A percentile compares a stretch with the other conserved stretches of the same genome.
phyloP scores from a whole-genome alignment of 306 rosid species.

The Quercus variabilis region DNA sequence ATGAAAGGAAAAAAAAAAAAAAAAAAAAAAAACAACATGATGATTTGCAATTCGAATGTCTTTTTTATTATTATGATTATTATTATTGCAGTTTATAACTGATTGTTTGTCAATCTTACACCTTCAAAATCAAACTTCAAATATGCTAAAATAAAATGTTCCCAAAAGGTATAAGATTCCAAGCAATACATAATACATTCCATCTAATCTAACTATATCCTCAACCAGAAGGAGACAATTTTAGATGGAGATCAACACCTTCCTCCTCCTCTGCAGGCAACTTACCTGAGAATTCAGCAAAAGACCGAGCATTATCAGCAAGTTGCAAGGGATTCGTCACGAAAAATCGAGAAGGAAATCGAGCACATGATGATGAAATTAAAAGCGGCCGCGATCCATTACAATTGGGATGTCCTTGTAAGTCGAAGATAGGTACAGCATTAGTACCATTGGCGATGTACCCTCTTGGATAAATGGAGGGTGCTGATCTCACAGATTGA shows the following conservation, averaged over 20 bases:
- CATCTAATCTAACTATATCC: not conserved
- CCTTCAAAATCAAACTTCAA: not conserved
- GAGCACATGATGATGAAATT: not conserved
- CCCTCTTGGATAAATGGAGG: conserved; percentile 12
- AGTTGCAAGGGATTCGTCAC: conserved; percentile 11
- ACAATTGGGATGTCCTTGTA: not conserved
- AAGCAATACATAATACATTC: not conserved
- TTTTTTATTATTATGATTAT: not conserved
- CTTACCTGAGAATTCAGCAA: not conserved
- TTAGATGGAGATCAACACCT: conserved; percentile 59
- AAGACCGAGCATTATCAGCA: not conserved
- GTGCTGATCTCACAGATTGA: conserved; percentile 17
- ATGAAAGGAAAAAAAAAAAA: not conserved
- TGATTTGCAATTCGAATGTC: not conserved
- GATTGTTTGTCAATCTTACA: not conserved
- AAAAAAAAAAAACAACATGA: not conserved
- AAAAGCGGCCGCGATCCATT: conserved; percentile 3
- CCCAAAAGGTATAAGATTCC: not conserved
- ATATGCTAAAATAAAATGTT: not conserved
- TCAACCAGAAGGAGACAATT: conserved; percentile 38
- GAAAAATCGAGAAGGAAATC: conserved; percentile 18
- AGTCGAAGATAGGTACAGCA: not conserved
- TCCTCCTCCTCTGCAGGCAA: conserved; percentile 20
- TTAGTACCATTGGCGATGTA: not conserved
- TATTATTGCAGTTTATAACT: not conserved